Percentiles rank a stretch among this genome's conserved stretches.
Evolutionary conservation across 495 filamentous ascomycete species (phyloP).

Genomic region (Penicillium paradoxum): DNA sequence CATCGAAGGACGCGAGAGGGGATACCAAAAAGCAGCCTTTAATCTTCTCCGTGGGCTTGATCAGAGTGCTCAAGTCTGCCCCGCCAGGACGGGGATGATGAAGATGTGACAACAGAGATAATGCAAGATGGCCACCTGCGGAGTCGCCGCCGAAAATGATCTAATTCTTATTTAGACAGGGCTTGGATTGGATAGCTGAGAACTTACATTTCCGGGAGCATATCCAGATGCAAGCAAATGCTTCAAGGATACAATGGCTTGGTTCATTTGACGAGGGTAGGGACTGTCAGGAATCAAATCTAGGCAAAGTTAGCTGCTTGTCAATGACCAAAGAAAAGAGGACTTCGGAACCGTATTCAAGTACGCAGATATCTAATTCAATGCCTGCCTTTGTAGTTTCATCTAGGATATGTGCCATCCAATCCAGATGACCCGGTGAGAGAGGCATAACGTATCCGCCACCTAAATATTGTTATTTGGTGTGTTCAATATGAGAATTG

Average conservation of each 20-base stretch:
- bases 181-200: background rate
- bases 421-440: conserved; percentile 17
- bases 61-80: background rate
- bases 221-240: conserved; percentile 17
- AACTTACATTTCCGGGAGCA: conserved; percentile 11
- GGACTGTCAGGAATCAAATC: background rate
- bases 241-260: conserved; percentile 14
- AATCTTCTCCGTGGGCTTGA: background rate
- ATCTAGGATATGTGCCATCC: conserved; percentile 18
- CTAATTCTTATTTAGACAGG: background rate
- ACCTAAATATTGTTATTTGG: conserved; percentile 5
- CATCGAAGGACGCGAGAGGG: conserved; percentile 18
- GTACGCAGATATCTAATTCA: conserved; percentile 17
- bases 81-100: conserved; percentile 3
- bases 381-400: conserved; percentile 12
- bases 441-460: conserved; percentile 25
- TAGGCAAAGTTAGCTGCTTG: background rate
- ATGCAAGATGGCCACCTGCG: conserved; percentile 22
- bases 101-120: conserved; percentile 17
- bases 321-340: background rate
- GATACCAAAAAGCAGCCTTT: conserved; percentile 24
- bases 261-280: conserved; percentile 4
- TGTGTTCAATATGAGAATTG: background rate
- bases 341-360: conserved; percentile 13
- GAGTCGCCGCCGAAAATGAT: conserved; percentile 24